Percentiles rank a stretch among this genome's conserved stretches.
These are phyloP conservation scores for Mycena latifolia DNA, from an alignment of 768 basidiomycete species.

Conservation along the genomic window DNA sequence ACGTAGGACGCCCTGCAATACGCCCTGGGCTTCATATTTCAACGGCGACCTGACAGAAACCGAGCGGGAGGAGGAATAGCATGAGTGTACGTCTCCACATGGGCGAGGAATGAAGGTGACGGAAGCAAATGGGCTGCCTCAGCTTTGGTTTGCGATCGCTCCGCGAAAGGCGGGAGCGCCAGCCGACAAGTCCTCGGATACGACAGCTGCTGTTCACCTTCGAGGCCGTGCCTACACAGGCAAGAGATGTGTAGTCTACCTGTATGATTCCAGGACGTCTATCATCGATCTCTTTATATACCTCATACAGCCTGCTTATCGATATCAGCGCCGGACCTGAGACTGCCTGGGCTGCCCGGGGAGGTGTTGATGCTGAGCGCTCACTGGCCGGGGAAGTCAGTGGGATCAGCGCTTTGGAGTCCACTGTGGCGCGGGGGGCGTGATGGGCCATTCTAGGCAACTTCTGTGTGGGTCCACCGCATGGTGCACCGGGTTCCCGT, in stretches of 20 bases:
- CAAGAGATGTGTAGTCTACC: too few relatives aligned
- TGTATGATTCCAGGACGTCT: neutral
- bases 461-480: constrained; percentile 22
- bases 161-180: too few relatives aligned
- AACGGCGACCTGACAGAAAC: too few relatives aligned
- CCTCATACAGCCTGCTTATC: neutral
- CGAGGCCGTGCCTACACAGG: neutral
- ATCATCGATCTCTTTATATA: too few relatives aligned
- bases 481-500: neutral
- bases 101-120: too few relatives aligned
- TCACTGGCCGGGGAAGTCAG: neutral
- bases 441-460: neutral
- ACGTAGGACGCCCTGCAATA: too few relatives aligned
- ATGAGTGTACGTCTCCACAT: too few relatives aligned
- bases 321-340: constrained; percentile 8
- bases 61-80: too few relatives aligned
- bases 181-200: neutral
- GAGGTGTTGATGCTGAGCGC: neutral
- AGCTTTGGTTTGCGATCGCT: too few relatives aligned
- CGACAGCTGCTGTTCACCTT: neutral
- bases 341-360: constrained; percentile 10
- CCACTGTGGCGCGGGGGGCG: neutral
- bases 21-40: too few relatives aligned
- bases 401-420: too few relatives aligned
- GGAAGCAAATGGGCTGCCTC: too few relatives aligned